A percentile compares a stretch with the other conserved stretches of the same genome.
These are phyloP conservation scores for Aegle marmelos DNA, from an alignment of 345 rosid genomes.

Conservation along the genomic window DNA sequence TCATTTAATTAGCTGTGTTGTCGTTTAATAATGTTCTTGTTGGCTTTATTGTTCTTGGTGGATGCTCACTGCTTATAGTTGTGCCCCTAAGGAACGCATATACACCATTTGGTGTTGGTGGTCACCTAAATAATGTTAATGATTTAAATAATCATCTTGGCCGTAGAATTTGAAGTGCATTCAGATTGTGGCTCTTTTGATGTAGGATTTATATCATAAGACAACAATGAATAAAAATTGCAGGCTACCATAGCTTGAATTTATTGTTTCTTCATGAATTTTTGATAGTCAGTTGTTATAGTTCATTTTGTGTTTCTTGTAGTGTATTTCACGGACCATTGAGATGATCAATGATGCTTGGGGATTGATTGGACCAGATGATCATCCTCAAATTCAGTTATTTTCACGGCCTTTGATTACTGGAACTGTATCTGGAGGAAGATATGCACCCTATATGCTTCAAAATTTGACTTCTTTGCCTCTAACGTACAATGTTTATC, in stretches of 20 bases:
- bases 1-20: not conserved
- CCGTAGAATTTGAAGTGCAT: not conserved
- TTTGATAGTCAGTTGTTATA: not conserved
- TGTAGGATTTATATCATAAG: not conserved
- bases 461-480: conserved; percentile 90
- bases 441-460: conserved; percentile 84
- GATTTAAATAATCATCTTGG: not conserved
- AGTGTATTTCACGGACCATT: conserved; percentile 75
- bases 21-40: not conserved
- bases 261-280: not conserved
- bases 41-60: not conserved
- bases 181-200: not conserved
- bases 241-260: not conserved
- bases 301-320: not conserved
- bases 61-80: not conserved
- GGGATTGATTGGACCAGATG: conserved; percentile 40
- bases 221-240: not conserved
- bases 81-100: not conserved
- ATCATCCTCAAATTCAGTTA: conserved; percentile 36
- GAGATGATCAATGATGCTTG: conserved; percentile 73
- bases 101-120: not conserved
- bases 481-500: conserved; percentile 57
- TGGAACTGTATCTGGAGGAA: conserved; percentile 44
- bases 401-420: conserved; percentile 30
- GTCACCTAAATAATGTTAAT: not conserved